Evolutionary conservation across 2,329 filamentous ascomycete species (phyloP), one percentile per base, ranked within the genome.

Genomic region (Penicillium sp.): DNA sequence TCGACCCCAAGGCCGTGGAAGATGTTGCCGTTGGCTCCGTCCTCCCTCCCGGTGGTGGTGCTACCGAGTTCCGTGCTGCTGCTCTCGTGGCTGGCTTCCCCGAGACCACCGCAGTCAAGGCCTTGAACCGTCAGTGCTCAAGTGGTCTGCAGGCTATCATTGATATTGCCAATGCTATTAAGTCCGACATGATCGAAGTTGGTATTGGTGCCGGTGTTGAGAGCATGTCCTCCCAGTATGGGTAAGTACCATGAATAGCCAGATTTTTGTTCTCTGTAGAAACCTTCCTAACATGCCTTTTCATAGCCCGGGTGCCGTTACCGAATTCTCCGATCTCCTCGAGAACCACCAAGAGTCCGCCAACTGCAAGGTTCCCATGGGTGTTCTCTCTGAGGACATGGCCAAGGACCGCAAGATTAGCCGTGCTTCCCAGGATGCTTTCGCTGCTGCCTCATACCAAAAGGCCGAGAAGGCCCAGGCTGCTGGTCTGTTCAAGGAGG

Each of bases 291-390:
- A 57, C 35, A 5, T n/a, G 37, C 55, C 14, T 59, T 16, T 50
- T 39, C 29, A 1, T 65, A 90, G 88, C 33, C 93, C 93, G 24
- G 82, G 81, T 45, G 95, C 95, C 60, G 93, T 98, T 16, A 86
- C 88, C 60, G 95, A 98, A 78, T 97, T 98, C 84, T 95, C 90
- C 29, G 91, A 96, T 49, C 84, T 91, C 52, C 87, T 98, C 62
- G 90, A 97, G 72, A 84, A 81, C 68, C 84, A 93, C 81, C 83
- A 86, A 63, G 89, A 95, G 73, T 85, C 93, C 24, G 90, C 90
- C 70, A 96, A 97, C 84, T 99, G 95, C 87, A 97, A 96, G 81
- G 93, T 98, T 3, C 88, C 92, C 74, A 98, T 98, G 95, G 93
- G 93, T 68, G 85, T 92, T 11, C 82, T 98, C 49, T 96, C 91